These are phyloP conservation scores for Rhododendron ovatum DNA, from an alignment of 148 eudicot genomes.

Conservation along the genomic window DNA sequence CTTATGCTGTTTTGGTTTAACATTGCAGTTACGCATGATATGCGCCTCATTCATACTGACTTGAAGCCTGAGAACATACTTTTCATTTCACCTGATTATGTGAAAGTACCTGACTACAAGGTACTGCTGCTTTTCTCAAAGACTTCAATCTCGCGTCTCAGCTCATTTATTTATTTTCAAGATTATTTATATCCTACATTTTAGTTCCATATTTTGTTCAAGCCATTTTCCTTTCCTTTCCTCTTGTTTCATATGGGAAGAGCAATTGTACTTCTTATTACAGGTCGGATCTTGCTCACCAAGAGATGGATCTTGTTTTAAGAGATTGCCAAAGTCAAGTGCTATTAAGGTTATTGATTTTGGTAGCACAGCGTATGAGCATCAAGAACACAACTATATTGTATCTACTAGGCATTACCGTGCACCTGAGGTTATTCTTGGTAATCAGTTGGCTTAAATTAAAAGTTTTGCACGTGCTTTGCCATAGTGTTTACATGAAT, in stretches of 20 bases:
- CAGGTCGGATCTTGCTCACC: constrained; percentile 79
- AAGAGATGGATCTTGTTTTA: constrained; percentile 59
- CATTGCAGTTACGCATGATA: constrained; percentile 79
- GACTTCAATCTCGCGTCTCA: background rate
- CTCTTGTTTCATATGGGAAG: background rate
- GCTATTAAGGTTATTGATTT: constrained; percentile 93
- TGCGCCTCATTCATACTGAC: constrained; percentile 79
- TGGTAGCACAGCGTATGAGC: constrained; percentile 83
- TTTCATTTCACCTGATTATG: constrained; percentile 54
- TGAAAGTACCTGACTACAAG: constrained; percentile 72
- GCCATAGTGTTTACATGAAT: background rate
- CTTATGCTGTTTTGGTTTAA: constrained; percentile 20
- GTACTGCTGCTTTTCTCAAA: constrained; percentile 20
- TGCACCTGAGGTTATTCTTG: constrained; percentile 51
- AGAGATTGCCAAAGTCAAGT: constrained; percentile 85
- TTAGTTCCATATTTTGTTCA: background rate
- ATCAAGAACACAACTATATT: constrained; percentile 59
- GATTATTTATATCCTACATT: background rate
- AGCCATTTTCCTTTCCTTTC: background rate
- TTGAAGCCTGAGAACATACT: constrained; percentile 91
- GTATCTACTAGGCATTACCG: constrained; percentile 88
- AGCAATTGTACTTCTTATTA: background rate
- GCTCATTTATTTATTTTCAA: background rate
- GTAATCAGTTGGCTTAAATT: background rate
- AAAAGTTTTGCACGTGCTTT: background rate